These are phyloP conservation scores for Macadamia tetraphylla DNA, from an alignment of 164 flowering plant genomes.

Conservation along the genomic window DNA sequence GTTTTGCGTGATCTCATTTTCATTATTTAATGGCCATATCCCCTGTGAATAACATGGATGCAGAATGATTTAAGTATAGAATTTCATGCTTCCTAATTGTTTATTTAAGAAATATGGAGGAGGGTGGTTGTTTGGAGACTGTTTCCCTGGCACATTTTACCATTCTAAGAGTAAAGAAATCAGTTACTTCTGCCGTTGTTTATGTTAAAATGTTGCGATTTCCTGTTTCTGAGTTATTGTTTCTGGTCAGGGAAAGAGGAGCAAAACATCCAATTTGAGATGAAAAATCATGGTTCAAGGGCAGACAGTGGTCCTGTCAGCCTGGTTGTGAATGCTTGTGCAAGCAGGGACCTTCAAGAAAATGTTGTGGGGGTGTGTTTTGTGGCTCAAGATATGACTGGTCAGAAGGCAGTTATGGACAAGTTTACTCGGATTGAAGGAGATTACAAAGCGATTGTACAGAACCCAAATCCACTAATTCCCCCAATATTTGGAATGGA, in stretches of 20 bases:
- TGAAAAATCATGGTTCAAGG: slow-evolving; percentile 56
- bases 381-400: slow-evolving; percentile 88
- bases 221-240: neutral
- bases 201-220: neutral
- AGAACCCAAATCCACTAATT: slow-evolving; percentile 79
- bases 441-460: slow-evolving; percentile 85
- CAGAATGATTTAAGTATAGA: neutral
- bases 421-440: slow-evolving; percentile 96
- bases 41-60: neutral
- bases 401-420: slow-evolving; percentile 85
- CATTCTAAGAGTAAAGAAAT: neutral
- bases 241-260: slow-evolving; percentile 73
- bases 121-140: too few species aligned
- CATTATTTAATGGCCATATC: neutral
- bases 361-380: slow-evolving; percentile 89
- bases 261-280: slow-evolving; percentile 72
- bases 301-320: slow-evolving; percentile 56
- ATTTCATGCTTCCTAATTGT: neutral
- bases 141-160: neutral
- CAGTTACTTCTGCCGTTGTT: neutral
- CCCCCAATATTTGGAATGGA: slow-evolving; percentile 95
- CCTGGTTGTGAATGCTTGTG: slow-evolving; percentile 91
- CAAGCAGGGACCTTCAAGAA: slow-evolving; percentile 70
- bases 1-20: neutral
- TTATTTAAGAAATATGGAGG: neutral